Evolutionary conservation across 441 rosid species (phyloP), one percentile per base, ranked within the genome.

Genomic region (Rhodomyrtus psidioides): DNA sequence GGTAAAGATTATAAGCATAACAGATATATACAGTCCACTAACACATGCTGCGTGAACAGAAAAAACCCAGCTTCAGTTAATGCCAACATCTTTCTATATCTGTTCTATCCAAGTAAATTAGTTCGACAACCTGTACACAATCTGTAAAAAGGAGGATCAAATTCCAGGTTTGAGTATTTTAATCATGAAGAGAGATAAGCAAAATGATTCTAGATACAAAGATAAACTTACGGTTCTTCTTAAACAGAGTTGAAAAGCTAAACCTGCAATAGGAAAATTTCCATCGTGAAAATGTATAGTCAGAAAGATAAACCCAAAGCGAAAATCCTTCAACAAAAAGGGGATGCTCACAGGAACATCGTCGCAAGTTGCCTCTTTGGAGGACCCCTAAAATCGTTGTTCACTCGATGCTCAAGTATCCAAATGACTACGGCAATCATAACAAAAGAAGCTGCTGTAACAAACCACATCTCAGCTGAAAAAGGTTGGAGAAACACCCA

Each of bases 401-500:
- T 96, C 84, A 95, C 91, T 39, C 98, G 93, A 88, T 95, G 98
- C 86, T 96, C 98, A 15, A 96, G 96, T 86, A 95, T 86, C 98
- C 98, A 94, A 85, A 95, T 92, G 88, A 95, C 97, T 49, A 94
- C 86, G 3, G 91, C 98, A 88, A 96, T 93, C 83, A 93, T 86
- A 88, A 96, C 88, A 51, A 96, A 95, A 34, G 96, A 90, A 86
- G 91, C 93, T 85, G 93, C 92, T 76, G 92, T 93, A 84, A 90
- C 94, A 79, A 89, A 87, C 98, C 98, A 96, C 91, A 95, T 82
- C 88, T 91, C 89, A 28, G 86, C 44, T 39, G 98, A 90, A 90
- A 96, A 96, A 53, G 98, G 98, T 85, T 92, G 89, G 70, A 96
- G 91, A 87, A 96, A 96, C 42, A 93, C 96, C 96, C 97, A 96